Conservation (phyloP, 2,329 filamentous ascomycete genomes). For the Pseudonectria foliicola region DNA sequence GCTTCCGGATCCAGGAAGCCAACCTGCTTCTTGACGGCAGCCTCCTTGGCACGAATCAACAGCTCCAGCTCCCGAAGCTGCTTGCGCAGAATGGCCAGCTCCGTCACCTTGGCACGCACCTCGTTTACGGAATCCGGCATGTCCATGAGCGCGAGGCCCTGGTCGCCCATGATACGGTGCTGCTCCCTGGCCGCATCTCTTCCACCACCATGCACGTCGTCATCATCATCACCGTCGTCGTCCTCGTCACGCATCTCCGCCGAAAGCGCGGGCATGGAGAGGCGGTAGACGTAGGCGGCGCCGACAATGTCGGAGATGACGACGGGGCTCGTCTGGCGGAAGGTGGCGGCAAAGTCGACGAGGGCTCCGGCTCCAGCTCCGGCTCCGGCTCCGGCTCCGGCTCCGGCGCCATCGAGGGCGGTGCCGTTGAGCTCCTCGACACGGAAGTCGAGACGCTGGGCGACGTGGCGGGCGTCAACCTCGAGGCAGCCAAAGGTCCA, state of each 20-base stretch:
- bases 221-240: constrained; percentile 1
- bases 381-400: constrained; percentile 30
- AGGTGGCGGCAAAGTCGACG: constrained; percentile 39
- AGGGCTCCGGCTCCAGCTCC: no score
- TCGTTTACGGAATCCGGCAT: constrained; percentile 25
- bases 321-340: constrained; percentile 38
- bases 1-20: constrained; percentile 19
- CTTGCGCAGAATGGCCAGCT: constrained; percentile 36
- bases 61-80: constrained; percentile 35
- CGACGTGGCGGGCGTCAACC: constrained; percentile 30
- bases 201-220: background rate
- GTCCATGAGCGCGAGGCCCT: constrained; percentile 2
- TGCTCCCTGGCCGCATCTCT: background rate
- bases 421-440: no score
- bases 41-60: constrained; percentile 36
- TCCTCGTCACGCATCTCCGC: no score
- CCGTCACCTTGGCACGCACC: constrained; percentile 35
- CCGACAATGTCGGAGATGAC: constrained; percentile 37
- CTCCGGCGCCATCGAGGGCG: constrained; percentile 33
- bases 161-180: constrained; percentile 3
- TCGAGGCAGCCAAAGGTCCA: constrained; percentile 42
- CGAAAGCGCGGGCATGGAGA: constrained; percentile 6
- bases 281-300: constrained; percentile 26
- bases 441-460: constrained; percentile 38
- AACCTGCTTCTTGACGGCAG: constrained; percentile 29